Base-by-base conservation (phyloP, 768 basidiomycete genomes). In the Rhodosporidiobolus odoratus region DNA sequence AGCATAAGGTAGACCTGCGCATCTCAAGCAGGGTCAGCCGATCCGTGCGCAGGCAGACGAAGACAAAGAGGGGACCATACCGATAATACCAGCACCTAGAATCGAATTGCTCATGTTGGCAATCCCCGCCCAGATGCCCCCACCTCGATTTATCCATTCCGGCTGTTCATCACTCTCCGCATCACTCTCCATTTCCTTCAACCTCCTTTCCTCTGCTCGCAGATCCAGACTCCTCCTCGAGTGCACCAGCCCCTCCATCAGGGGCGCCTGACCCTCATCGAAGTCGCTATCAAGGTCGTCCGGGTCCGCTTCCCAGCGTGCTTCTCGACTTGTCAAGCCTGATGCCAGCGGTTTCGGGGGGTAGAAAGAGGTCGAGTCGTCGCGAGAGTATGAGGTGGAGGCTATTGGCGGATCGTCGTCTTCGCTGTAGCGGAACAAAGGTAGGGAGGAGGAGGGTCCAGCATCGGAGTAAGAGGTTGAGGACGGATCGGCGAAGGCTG, bases 91-190 rank as follows among this genome's bases (percentile, higher is more conserved):
- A 77, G 94, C 94, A 52, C 94, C 94, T 21, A 97, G 81, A 41
- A 98, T 96, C 3, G 91, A 92, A 78, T 98, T 97, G 30, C 92
- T 90, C 95, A 96, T 96, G 78, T 94, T 93, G 85, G 76, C 93
- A 79, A 81, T 92, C 83, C 65, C 89, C 73, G 77, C 79, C 60
- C 75, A 62, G 43, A 81, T 53, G 4, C 45, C 84, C 72, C 56
- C 80, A 68, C 73, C 83, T 76, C 70, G 79, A 80, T 54, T 69
- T 25, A 73, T 50, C 77, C 75, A 77, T 13, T 73, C 74, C 21
- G 71, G 69, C 48, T 41, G 43, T 23, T 74, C 69, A 6, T 56
- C 54, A 34, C 40, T 58, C 65, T 85, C 80, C 10, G 65, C 73
- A 13, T 89, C 90, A 19, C 83, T 65, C 72, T 84, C 87, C 4